phyloP scores from a whole-genome alignment of 176 grass and related monocot genomes.

The Leersia perrieri region DNA sequence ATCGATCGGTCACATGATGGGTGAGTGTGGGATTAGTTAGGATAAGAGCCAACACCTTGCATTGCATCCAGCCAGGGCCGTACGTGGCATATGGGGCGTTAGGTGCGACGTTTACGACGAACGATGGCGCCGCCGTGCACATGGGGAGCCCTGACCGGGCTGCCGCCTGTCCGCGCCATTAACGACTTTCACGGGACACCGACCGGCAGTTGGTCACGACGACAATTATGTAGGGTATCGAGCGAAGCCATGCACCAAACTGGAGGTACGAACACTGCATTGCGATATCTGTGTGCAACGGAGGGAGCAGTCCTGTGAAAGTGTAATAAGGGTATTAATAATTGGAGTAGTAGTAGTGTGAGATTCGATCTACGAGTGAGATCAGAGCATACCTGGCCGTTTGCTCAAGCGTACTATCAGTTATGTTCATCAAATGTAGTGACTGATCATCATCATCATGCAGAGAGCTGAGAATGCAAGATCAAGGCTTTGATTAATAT shows the following conservation, averaged over 20 bases:
- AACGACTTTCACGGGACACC: not conserved
- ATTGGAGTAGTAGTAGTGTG: too few relatives aligned
- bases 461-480: too few relatives aligned
- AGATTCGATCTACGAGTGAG: too few relatives aligned
- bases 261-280: not conserved
- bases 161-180: not conserved
- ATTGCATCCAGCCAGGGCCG: not conserved
- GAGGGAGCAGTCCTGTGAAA: not conserved
- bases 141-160: not conserved
- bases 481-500: too few relatives aligned
- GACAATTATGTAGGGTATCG: not conserved
- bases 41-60: not conserved
- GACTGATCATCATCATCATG: too few relatives aligned
- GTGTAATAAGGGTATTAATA: too few relatives aligned
- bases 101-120: constrained; percentile 18
- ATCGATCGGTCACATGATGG: not conserved
- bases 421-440: too few relatives aligned
- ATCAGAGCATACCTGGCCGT: too few relatives aligned
- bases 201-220: not conserved
- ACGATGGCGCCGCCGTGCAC: not conserved
- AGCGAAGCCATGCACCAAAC: not conserved
- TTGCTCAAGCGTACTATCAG: too few relatives aligned
- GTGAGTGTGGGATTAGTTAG: not conserved
- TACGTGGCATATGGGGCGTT: not conserved
- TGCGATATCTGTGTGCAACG: too few relatives aligned